phyloP scores from a whole-genome alignment of 805 yeast genomes.

The Metschnikowia lunata region DNA sequence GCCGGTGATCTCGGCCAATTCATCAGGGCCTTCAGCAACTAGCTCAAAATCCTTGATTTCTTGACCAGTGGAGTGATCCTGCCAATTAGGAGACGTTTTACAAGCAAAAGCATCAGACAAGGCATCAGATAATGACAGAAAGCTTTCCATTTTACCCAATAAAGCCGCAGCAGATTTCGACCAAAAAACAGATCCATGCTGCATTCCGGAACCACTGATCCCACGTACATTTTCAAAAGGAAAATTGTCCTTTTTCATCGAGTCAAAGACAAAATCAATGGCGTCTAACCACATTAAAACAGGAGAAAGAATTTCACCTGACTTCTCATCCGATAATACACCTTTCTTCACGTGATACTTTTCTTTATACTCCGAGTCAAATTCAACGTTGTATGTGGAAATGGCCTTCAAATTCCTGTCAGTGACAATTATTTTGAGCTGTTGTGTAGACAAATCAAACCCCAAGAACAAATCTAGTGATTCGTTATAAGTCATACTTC shows the following conservation, averaged over 20 bases:
- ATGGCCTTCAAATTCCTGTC: constrained; percentile 49
- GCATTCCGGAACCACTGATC: constrained; percentile 85
- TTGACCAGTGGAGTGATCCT: constrained; percentile 78
- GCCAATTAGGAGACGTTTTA: constrained; percentile 84
- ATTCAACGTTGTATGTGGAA: constrained; percentile 61
- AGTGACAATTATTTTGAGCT: constrained; percentile 70
- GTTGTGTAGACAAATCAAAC: constrained; percentile 87
- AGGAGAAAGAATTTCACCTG: constrained; percentile 69
- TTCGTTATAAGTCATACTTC: constrained; percentile 20
- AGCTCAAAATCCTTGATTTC: constrained; percentile 63
- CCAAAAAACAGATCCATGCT: constrained; percentile 90
- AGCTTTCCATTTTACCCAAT: constrained; percentile 34
- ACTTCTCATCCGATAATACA: constrained; percentile 50
- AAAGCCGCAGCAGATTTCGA: constrained; percentile 41
- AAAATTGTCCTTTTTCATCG: constrained; percentile 47
- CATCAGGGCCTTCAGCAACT: constrained; percentile 53
- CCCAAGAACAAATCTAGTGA: constrained; percentile 47
- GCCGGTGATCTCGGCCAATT: constrained; percentile 69
- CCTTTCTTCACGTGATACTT: constrained; percentile 69
- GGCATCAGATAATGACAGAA: constrained; percentile 41
- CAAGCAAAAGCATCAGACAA: constrained; percentile 54
- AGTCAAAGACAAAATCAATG: constrained; percentile 55
- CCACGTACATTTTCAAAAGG: constrained; percentile 59
- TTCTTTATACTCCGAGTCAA: constrained; percentile 57
- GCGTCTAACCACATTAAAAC: constrained; percentile 91